Evolutionary conservation across 257 asterid genomes (phyloP).

Genomic region (Apocynum venetum): DNA sequence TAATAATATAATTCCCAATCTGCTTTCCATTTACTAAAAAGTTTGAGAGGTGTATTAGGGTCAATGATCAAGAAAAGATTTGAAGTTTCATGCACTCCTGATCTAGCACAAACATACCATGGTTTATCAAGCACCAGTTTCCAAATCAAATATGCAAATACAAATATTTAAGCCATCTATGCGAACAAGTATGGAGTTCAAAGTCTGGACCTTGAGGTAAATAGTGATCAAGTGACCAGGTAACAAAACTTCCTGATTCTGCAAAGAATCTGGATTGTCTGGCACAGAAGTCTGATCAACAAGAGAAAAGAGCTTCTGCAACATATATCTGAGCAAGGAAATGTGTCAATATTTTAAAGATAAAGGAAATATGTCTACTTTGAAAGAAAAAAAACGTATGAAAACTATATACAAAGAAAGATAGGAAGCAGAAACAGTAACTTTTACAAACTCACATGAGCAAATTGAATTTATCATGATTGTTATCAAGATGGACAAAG

Average conservation of each 20-base stretch:
- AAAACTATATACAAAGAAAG: not conserved
- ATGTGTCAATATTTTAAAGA: not conserved
- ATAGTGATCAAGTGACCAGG: conserved; percentile 94
- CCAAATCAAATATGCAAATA: conserved; percentile 1
- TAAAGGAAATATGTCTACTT: not conserved
- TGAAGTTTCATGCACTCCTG: not conserved
- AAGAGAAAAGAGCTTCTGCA: conserved; percentile 96
- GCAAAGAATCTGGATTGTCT: conserved; percentile 90
- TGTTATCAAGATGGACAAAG: conserved; percentile 89
- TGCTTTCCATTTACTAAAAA: not conserved
- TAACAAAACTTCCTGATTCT: conserved; percentile 87
- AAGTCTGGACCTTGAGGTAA: conserved; percentile 70
- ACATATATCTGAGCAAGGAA: conserved; percentile 57
- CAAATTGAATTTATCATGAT: conserved; percentile 83
- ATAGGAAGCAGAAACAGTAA: conserved; percentile 8
- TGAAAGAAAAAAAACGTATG: not conserved
- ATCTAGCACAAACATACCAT: not conserved
- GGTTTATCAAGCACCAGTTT: not conserved
- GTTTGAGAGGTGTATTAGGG: not conserved
- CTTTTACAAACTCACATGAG: conserved; percentile 58
- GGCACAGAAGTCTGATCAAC: conserved; percentile 91
- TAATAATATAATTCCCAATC: not conserved
- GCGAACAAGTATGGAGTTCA: conserved; percentile 5
- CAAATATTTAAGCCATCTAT: not conserved
- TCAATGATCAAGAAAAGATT: not conserved